Base-by-base conservation (phyloP, 2,329 filamentous ascomycete species). In the Xylariaceae sp. region DNA sequence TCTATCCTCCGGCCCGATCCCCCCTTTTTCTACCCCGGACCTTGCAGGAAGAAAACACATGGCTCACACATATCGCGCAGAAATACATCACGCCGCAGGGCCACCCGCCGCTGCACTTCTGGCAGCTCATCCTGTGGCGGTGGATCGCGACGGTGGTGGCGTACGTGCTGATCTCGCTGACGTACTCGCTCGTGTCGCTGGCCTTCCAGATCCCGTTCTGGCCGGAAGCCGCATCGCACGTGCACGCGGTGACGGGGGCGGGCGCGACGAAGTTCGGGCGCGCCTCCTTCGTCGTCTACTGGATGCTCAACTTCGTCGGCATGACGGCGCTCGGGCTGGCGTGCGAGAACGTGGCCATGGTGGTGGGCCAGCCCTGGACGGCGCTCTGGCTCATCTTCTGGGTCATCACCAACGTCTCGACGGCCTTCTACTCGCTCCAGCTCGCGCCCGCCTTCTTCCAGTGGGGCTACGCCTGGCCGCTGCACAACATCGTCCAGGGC, bases 381-480 rank as follows among this genome's bases (percentile, higher is more conserved):
- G 67, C 73, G 0, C 51, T 79, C 1, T 83, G 77, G 67, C 56
- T 83, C 2, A 78, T 81, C 36, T 80, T 79, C 46, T 80, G 75
- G 76, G 74, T 81, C 26, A 77, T 82, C 36, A 70, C 72, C 5
- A 83, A 83, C 45, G 74, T 80, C 0, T 60, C 66, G 0, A 78
- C 74, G 1, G 58, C 65, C 0, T 79, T 82, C 45, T 75, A 80
- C 50, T 57, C 70, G 4, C 59, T 81, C 27, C 71, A 75, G 17
- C 57, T 82, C 16, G 67, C 71, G 2, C 70, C 73, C 0, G 58
- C 53, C 0, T 80, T 82, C 46, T 83, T 75, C 49, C 50, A 55
- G 3, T 82, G 73, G 72, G 75, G 74, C 0, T 77, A 77, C 48
- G 76, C 68, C 0, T 77, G 75, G 72, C 77, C 77, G 7, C 53